These are phyloP conservation scores for Alternaria sp. DNA, from an alignment of 2,329 filamentous ascomycete species.

Conservation along the genomic window DNA sequence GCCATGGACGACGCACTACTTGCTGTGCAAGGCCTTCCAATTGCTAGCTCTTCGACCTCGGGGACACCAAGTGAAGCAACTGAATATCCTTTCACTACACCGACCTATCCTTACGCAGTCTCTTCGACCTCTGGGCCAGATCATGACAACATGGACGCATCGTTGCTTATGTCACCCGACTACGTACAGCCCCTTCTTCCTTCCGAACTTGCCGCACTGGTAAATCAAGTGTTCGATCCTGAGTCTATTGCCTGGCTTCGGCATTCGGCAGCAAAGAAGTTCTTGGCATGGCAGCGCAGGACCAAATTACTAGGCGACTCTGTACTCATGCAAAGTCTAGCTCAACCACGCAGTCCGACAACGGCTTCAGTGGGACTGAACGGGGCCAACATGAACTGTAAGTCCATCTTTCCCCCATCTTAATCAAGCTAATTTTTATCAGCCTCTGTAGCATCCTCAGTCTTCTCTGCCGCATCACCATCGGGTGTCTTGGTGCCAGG, in stretches of 20 bases:
- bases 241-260: conserved; percentile 83
- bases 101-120: conserved; percentile 71
- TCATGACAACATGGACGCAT: conserved; percentile 87
- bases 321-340: conserved; percentile 38
- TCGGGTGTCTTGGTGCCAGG: conserved; percentile 53
- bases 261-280: conserved; percentile 82
- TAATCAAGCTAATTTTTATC: conserved; percentile 25
- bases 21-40: conserved; percentile 44
- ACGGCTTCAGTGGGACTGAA: conserved; percentile 44
- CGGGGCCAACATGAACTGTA: conserved; percentile 38
- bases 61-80: conserved; percentile 23
- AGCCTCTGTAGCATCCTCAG: conserved; percentile 48
- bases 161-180: conserved; percentile 88
- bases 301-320: conserved; percentile 44
- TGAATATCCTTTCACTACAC: conserved; percentile 42
- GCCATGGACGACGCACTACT: conserved; percentile 48
- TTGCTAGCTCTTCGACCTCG: conserved; percentile 16
- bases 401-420: background rate
- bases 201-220: conserved; percentile 75
- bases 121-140: conserved; percentile 78
- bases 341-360: conserved; percentile 38
- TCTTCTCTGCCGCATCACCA: conserved; percentile 48
- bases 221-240: conserved; percentile 78
- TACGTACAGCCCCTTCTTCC: conserved; percentile 81
- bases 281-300: conserved; percentile 72